Conservation (phyloP, 352 stramenopile genomes). For the Phytophthora ramorum region DNA sequence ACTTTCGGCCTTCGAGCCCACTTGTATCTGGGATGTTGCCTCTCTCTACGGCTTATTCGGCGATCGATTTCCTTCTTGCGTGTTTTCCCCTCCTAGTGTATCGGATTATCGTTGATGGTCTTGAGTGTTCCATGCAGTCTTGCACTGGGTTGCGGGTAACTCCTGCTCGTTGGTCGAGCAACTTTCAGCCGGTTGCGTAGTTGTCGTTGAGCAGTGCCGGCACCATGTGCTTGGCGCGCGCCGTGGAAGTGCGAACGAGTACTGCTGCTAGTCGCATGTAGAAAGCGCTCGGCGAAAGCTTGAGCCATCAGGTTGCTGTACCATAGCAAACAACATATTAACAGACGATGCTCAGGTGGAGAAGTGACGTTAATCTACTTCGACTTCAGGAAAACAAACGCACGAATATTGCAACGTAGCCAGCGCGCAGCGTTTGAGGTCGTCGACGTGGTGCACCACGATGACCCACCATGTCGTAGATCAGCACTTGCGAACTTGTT, state of each 20-base stretch:
- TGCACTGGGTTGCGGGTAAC: too few relatives aligned
- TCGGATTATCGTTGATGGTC: too few relatives aligned
- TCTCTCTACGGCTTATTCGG: too few relatives aligned
- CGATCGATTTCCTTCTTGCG: too few relatives aligned
- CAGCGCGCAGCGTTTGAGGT: slow-evolving; percentile 34
- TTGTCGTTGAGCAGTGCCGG: slow-evolving; percentile 24
- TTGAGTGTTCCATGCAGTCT: too few relatives aligned
- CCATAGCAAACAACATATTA: too few relatives aligned
- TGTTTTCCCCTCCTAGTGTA: too few relatives aligned
- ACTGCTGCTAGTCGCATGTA: slow-evolving; percentile 31
- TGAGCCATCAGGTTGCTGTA: slow-evolving; percentile 32
- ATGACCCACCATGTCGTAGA: slow-evolving; percentile 24
- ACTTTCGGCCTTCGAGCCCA: too few relatives aligned
- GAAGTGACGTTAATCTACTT: too few relatives aligned
- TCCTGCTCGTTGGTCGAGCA: slow-evolving; percentile 14
- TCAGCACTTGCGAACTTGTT: slow-evolving; percentile 22
- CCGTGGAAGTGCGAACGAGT: slow-evolving; percentile 13
- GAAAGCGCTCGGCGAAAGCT: slow-evolving; percentile 25
- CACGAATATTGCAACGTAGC: slow-evolving; percentile 36
- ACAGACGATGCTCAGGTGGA: too few relatives aligned
- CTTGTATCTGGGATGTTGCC: too few relatives aligned
- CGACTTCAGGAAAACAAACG: neutral
- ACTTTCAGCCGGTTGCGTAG: slow-evolving; percentile 24
- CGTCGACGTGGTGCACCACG: slow-evolving; percentile 22
- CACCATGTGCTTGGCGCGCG: slow-evolving; percentile 26